These are phyloP conservation scores for Venturia oleaginea DNA, from an alignment of 2,329 filamentous ascomycete genomes.

Conservation along the genomic window DNA sequence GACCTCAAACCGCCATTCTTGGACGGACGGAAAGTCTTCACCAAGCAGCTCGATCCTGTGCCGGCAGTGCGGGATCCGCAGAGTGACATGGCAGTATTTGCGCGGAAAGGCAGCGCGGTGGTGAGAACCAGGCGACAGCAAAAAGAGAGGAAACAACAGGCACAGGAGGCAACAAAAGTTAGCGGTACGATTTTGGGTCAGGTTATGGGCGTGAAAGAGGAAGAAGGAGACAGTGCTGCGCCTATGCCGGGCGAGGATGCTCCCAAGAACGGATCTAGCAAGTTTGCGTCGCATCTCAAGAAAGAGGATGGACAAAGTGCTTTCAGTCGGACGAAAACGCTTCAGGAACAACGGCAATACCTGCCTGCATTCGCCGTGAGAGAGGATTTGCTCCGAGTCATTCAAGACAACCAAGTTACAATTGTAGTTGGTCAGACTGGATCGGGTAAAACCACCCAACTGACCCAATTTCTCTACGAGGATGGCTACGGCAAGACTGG, in stretches of 20 bases:
- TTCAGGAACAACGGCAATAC: slow-evolving; percentile 86
- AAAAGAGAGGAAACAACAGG: slow-evolving; percentile 86
- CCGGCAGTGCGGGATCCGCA: slow-evolving; percentile 87
- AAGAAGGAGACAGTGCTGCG: slow-evolving; percentile 76
- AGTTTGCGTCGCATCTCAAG: slow-evolving; percentile 87
- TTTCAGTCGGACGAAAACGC: slow-evolving; percentile 85
- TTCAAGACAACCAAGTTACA: slow-evolving; percentile 92
- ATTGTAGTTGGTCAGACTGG: slow-evolving; percentile 97
- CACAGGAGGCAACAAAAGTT: slow-evolving; percentile 87
- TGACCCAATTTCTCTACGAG: slow-evolving; percentile 93
- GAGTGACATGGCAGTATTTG: slow-evolving; percentile 98
- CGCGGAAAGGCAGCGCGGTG: slow-evolving; percentile 85
- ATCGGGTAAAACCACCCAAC: slow-evolving; percentile 93
- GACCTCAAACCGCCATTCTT: slow-evolving; percentile 90
- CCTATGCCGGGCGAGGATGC: slow-evolving; percentile 66
- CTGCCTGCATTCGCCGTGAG: slow-evolving; percentile 92
- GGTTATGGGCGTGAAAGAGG: slow-evolving; percentile 90
- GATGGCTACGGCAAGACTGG: slow-evolving; percentile 84
- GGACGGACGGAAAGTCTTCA: slow-evolving; percentile 91
- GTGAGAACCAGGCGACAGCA: slow-evolving; percentile 88
- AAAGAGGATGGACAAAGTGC: slow-evolving; percentile 73
- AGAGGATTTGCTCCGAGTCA: slow-evolving; percentile 83
- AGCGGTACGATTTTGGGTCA: slow-evolving; percentile 89
- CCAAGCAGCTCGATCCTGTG: slow-evolving; percentile 91
- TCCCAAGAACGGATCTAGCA: slow-evolving; percentile 52